Evolutionary conservation across 345 rosid species (phyloP), one percentile per base, ranked within the genome.

Genomic region (Schrenkiella parvula): DNA sequence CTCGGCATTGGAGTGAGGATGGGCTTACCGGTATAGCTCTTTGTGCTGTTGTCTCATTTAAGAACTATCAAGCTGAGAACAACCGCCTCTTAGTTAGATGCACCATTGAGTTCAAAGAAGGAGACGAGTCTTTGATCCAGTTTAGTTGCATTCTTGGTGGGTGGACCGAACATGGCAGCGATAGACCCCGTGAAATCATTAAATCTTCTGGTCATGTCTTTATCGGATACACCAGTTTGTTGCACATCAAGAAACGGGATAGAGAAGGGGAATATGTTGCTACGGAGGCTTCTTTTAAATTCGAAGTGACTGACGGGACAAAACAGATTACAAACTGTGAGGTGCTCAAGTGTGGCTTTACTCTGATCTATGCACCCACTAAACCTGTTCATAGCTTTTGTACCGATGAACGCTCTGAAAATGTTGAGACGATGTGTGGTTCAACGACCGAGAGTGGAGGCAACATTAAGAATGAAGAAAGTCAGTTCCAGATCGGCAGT

Each of bases 71-170:
- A 60, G 11, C 29, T 22, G 47, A 46, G 9, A 47, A 60, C 15
- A 60, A 12, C 11, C 46, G 46, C 3, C 22, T 60, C 29, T 38
- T 47, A 17, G 60, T 60, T 17, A 60, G 7, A 48, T 71, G 68
- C 28, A 38, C 15, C 2, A 1, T 32, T 23, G 53, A 29, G 37
- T 43, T 71, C 53, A 38, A 60, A 25, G 52, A 61, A 29, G 14
- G 9, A 50, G 34, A 39, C 12, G 2, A 28, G 39, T 2, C 43
- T 50, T 28, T 38, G 32, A 13, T 26, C 29, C 11, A 50, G 32
- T 71, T 71, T 71, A 71, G 68, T 50, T 50, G 61, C 52, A 19
- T 37, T 50, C 68, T 71, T 38, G 68, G 75, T 4, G 74, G 57
- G 6, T 57, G 66, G 65, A 69, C 25, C 0, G 42, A 60, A 48